Percentiles rank a stretch among this genome's conserved stretches.
Conservation (phyloP, 768 basidiomycete species). For the Termitomyces bulborhizus region DNA sequence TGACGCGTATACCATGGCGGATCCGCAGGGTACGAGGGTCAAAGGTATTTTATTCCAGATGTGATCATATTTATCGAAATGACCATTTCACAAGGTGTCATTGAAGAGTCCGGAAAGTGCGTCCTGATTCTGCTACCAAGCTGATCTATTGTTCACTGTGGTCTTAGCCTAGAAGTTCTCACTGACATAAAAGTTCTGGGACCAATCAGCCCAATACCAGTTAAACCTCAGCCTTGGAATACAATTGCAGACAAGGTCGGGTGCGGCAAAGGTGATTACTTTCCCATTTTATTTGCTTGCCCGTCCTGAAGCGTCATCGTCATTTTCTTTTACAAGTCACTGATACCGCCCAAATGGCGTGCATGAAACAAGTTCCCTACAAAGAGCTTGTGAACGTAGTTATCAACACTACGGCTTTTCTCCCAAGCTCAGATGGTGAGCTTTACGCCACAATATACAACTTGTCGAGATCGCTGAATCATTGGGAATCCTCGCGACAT, state of each 20-base stretch:
- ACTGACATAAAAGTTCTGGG: not conserved
- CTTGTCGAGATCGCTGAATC: no score
- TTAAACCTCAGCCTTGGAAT: not conserved
- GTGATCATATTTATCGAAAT: not conserved
- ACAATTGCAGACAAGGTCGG: constrained; percentile 22
- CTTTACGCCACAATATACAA: no score
- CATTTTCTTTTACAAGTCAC: constrained; percentile 6
- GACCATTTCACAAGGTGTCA: constrained; percentile 15
- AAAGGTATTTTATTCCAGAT: constrained; percentile 10
- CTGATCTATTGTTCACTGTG: not conserved
- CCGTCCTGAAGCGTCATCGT: not conserved
- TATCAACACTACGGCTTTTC: constrained; percentile 19
- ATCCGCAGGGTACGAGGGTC: constrained; percentile 18
- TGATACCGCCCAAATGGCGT: constrained; percentile 22
- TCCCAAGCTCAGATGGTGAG: constrained; percentile 26
- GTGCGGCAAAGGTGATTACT: constrained; percentile 25
- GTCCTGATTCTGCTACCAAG: not conserved
- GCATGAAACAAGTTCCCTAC: constrained; percentile 26
- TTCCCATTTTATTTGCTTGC: no score
- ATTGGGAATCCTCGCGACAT: no score
- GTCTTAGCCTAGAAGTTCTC: not conserved
- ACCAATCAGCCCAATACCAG: not conserved
- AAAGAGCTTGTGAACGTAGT: constrained; percentile 23
- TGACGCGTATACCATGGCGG: constrained; percentile 21
- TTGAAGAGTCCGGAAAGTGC: constrained; percentile 6